Conservation (phyloP, 139 green algal species). For the Raphidocelis subcapitata region DNA sequence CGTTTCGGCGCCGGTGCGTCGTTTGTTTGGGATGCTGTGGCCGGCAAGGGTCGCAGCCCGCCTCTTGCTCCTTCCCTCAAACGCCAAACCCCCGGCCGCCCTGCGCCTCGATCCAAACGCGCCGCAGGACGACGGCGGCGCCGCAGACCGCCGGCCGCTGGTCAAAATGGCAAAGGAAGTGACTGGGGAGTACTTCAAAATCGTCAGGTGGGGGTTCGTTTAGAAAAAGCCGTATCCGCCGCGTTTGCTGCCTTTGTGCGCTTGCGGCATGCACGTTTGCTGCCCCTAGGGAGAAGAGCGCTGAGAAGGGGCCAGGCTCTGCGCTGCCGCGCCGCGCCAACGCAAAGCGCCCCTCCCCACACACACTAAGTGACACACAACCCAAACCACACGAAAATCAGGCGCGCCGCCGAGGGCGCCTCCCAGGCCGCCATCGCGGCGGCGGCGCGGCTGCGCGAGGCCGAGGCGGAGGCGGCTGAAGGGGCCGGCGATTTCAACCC, state of each 20-base stretch:
- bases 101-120: too few species aligned
- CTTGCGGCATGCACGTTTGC: too few species aligned
- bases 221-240: too few species aligned
- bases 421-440: conserved; percentile 36
- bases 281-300: too few species aligned
- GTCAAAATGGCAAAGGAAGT: conserved; percentile 38
- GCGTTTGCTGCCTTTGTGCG: too few species aligned
- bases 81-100: neutral
- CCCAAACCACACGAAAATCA: too few species aligned
- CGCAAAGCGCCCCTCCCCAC: too few species aligned
- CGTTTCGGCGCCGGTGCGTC: too few species aligned
- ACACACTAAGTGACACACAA: too few species aligned
- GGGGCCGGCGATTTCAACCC: conserved; percentile 9
- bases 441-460: conserved; percentile 38
- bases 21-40: too few species aligned
- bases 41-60: neutral
- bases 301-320: too few species aligned
- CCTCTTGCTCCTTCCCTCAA: neutral
- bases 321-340: too few species aligned
- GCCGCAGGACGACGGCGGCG: conserved; percentile 16
- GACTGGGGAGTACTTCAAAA: conserved; percentile 47
- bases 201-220: conserved; percentile 24
- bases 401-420: conserved; percentile 36
- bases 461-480: neutral
- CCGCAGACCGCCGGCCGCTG: conserved; percentile 39